phyloP scores from a whole-genome alignment of 306 rosid species.

The Urtica urens region DNA sequence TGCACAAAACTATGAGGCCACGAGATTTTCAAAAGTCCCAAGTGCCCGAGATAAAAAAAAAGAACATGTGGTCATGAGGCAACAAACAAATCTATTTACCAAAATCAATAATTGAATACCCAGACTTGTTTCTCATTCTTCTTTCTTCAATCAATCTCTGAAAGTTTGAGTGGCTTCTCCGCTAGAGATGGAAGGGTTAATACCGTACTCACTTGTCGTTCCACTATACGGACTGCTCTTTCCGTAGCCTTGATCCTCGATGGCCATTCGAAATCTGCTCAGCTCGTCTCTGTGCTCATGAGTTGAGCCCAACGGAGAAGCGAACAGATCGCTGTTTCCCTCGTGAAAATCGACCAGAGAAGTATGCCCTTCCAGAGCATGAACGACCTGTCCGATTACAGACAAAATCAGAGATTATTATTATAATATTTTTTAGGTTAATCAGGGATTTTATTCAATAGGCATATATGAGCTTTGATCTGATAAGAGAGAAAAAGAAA shows the following conservation, averaged over 20 bases:
- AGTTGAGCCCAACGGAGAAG: conserved; percentile 17
- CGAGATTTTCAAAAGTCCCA: no score
- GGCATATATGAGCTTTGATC: neutral
- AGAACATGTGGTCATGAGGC: no score
- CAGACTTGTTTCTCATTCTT: no score
- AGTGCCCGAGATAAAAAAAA: no score
- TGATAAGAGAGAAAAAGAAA: neutral
- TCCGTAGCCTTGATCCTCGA: conserved; percentile 22
- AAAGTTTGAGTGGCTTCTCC: conserved; percentile 20
- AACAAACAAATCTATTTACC: no score
- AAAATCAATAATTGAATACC: no score
- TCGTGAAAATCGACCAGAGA: conserved; percentile 27
- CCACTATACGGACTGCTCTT: conserved; percentile 18
- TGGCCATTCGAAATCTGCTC: conserved; percentile 22
- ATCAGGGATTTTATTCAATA: no score
- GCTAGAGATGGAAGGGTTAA: conserved; percentile 30
- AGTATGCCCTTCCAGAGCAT: conserved; percentile 40
- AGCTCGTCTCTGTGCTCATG: conserved; percentile 17
- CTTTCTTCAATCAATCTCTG: neutral
- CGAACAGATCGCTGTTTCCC: conserved; percentile 15
- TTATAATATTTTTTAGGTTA: no score
- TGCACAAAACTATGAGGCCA: no score
- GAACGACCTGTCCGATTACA: conserved; percentile 28
- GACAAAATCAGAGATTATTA: no score
- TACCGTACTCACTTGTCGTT: conserved; percentile 38